Evolutionary conservation across 2,329 filamentous ascomycete species (phyloP), one percentile per base, ranked within the genome.

Genomic region (Dryadomyces quercivorus): DNA sequence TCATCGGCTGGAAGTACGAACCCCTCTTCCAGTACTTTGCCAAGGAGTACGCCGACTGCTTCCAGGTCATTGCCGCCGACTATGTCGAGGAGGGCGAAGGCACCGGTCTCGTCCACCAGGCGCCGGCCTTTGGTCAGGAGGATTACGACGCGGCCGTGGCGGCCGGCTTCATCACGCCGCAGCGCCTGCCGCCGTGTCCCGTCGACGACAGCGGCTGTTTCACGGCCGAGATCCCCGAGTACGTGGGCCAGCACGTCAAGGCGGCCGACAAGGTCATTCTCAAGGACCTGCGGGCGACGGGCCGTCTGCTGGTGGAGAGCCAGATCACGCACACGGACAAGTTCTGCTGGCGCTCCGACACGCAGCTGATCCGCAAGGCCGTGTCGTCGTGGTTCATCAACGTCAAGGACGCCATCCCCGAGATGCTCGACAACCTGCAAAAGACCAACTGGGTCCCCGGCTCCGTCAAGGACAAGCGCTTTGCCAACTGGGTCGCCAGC

Each of bases 371-470:
- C 62, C 93, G 95, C 70, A 82, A 87, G 60, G 89, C 92, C 26
- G 89, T 96, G 18, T 88, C 91, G 9, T 89, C 90, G 1, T 97
- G 92, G 92, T 96, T 96, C 67, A 86, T 97, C 63, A 88, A 88
- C 67, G 88, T 96, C 49, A 81, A 85, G 18, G 80, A 86, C 56
- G 86, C 90, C 61, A 82, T 95, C 52, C 89, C 90, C 1, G 74
- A 91, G 60, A 92, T 97, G 85, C 75, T 96, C n/a, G 76, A 88
- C 62, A 93, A 92, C 61, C 91, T 96, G 57, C 85, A 95, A 64
- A 79, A 80, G 15, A 93, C 90, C 8, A 87, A 94, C 65, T 97
- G 92, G 92, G 89, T 95, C 1, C 92, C 92, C 1, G 82, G 79
- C 1, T 87, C 88, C 62, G 90, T 97, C 58, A 95, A 95, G 69